Evolutionary conservation across 148 eudicot genomes (phyloP), one percentile per base, ranked within the genome.

Genomic region (Fagopyrum homotropicum): DNA sequence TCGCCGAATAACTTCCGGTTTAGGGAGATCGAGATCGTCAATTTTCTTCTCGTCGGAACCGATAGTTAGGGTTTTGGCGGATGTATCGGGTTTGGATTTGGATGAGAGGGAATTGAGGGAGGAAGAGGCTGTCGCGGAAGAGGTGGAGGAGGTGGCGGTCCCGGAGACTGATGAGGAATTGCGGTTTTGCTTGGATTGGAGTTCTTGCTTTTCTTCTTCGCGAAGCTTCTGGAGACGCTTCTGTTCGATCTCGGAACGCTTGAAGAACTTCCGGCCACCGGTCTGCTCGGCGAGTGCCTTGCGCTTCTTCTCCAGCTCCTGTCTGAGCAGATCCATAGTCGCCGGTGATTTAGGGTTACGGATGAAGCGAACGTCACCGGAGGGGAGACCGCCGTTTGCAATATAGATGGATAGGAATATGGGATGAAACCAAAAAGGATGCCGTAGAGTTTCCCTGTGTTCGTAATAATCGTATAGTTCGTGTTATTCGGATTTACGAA

Each of bases 201-300:
- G 47, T 66, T 66, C 71, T 66, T 66, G 46, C 19, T 66, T 66
- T 45, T 66, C 71, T 40, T 66, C 71, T 66, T 66, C 71, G 12
- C 71, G 71, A 66, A 66, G 77, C 11, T 83, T 84, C 45, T 88
- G 93, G 56, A 69, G 79, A 74, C 86, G 71, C 81, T 89, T 89
- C 80, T 93, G 93, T 81, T 93, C 97, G 79, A 93, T 83, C 44
- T 91, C 93, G 55, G 97, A 88, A 2, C 97, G 97, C 77, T 91
- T 93, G 84, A 91, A 91, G 77, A 79, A 5, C 63, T 68, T 76
- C 30, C 50, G 52, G 49, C 78, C 78, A 1, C 78, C 78, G n/a
- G 63, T 68, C 1, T 76, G 61, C 49, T 76, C 73, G n/a, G 48
- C 47, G 9, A 76, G 73, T n/a, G 78, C 52, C 61, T 76, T 54